Base-by-base conservation (phyloP, 805 yeast genomes). In the Candida krabiensis region DNA sequence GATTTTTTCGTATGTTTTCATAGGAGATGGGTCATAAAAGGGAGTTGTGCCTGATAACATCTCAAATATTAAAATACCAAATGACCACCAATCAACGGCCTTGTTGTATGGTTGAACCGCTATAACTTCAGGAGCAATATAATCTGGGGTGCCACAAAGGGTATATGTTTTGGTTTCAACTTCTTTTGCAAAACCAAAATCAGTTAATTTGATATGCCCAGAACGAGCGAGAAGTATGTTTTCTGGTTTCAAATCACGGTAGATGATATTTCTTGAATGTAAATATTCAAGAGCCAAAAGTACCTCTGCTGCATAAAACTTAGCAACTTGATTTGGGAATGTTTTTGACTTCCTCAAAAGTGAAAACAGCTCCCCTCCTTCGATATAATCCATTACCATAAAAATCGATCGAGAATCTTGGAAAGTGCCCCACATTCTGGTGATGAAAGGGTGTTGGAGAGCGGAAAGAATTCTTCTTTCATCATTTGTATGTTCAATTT, bases 351-450 rank as follows among this genome's bases (percentile, higher is more conserved):
- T 77, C 44, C 83, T 59, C 46, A 77, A 64, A 30, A 77, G 56
- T 3, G 79, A 71, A 48, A 77, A 77, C 35, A 77, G 64, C 57
- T 77, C 83, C 18, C 83, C 83, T 17, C 83, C 83, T 56, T 77
- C 83, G 50, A 77, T 76, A 58, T 76, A 77, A 53, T 77, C 83
- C 83, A 77, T 77, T 25, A 77, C 74, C 82, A 77, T 76, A 46
- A 77, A 77, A 40, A 77, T 59, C 47, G 75, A 75, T 47, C 67
- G 69, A 26, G 76, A 64, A 50, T 77, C 83, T 55, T 77, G 82
- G 51, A 72, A 77, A 5, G 82, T 77, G n/a, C 83, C 83, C 83
- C 83, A 77, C 81, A 77, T 76, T 40, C 82, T 56, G 44, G 75
- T 77, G 46, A 77, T 64, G 45, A 77, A 77, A 5, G 83, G 83